Percentiles rank a stretch among this genome's conserved stretches.
phyloP scores from a whole-genome alignment of 225 moss, liverwort and hornwort genomes.

The Bryoerythrophyllum caledonicum region DNA sequence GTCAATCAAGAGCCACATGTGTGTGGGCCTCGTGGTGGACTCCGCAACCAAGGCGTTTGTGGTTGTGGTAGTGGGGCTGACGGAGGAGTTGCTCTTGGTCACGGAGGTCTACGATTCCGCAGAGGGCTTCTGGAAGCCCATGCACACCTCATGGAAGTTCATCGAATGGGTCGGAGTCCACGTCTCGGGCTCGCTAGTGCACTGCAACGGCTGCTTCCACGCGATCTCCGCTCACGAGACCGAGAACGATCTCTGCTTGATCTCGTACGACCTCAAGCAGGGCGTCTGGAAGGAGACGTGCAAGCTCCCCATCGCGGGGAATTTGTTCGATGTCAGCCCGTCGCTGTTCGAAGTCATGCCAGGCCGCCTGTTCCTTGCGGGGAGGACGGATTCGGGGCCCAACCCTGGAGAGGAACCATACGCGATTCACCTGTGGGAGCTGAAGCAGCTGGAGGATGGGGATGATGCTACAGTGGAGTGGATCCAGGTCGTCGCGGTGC shows the following conservation, averaged over 20 bases:
- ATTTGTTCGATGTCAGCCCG: constrained; percentile 39
- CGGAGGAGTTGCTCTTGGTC: constrained; percentile 18
- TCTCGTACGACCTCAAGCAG: constrained; percentile 44
- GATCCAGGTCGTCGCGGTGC: constrained; percentile 50
- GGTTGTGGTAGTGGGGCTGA: constrained; percentile 46
- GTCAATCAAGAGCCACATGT: constrained; percentile 41
- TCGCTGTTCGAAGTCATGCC: constrained; percentile 55
- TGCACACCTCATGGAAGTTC: too few species aligned
- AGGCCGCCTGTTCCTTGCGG: constrained; percentile 47
- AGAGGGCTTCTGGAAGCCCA: constrained; percentile 34
- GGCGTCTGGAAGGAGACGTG: constrained; percentile 57
- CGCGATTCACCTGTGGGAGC: constrained; percentile 52
- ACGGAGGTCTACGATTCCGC: constrained; percentile 47
- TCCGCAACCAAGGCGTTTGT: constrained; percentile 22
- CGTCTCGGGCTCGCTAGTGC: constrained; percentile 51
- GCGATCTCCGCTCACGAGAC: constrained; percentile 43
- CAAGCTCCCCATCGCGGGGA: constrained; percentile 47
- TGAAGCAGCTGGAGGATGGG: constrained; percentile 19
- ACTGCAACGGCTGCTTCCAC: constrained; percentile 50
- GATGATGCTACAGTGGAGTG: constrained; percentile 30
- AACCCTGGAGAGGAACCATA: constrained; percentile 23
- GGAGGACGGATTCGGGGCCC: constrained; percentile 41
- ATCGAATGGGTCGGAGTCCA: too few species aligned
- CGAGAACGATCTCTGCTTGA: constrained; percentile 44
- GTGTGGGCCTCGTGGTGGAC: constrained; percentile 46